Percentiles rank a stretch among this genome's conserved stretches.
Conservation (phyloP, 306 rosid species). For the Cucumis sativus region Cucumber_9930_V3 NC_026657.2:38412001-38412500, state of each 20-base stretch:
- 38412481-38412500: too few relatives aligned
- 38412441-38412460: too few relatives aligned
- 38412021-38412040: neutral
- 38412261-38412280: neutral
- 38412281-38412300: neutral
- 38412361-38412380: too few relatives aligned
- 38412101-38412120: constrained; percentile 1
- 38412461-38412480: too few relatives aligned
- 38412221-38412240: constrained; percentile 2
- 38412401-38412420: too few relatives aligned
- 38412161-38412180: neutral
- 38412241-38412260: neutral
- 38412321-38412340: neutral
- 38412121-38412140: constrained; percentile 1
- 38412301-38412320: neutral
- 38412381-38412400: too few relatives aligned
- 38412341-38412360: neutral
- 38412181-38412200: neutral
- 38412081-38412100: neutral
- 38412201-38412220: neutral
- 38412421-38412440: too few relatives aligned
- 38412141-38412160: neutral
- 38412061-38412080: neutral
- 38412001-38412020: neutral
- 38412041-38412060: neutral